phyloP scores from a whole-genome alignment of 83 land plant genomes.

The Larix sibirica region DNA sequence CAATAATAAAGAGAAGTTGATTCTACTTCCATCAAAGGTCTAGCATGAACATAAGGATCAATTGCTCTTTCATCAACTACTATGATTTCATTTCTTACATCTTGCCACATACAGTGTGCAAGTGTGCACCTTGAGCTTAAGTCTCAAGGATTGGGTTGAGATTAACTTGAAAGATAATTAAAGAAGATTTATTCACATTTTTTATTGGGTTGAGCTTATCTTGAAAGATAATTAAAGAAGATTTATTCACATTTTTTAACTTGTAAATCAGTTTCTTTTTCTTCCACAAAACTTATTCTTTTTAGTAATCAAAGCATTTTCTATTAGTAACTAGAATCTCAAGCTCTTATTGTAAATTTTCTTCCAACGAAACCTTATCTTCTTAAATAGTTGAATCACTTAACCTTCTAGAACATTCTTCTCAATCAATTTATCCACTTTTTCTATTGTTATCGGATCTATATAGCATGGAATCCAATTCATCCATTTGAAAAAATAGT shows the following conservation, averaged over 20 bases:
- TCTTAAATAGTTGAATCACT: not conserved
- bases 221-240: slow-evolving; percentile 1
- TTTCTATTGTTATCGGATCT: slow-evolving; percentile 2
- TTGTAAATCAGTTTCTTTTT: not conserved
- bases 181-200: slow-evolving; percentile 8
- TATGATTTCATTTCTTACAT: not conserved
- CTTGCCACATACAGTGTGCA: no score
- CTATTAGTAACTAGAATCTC: slow-evolving; percentile 15
- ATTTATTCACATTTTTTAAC: slow-evolving; percentile 6
- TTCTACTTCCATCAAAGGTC: not conserved
- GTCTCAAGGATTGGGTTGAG: no score
- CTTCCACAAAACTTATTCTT: slow-evolving; percentile 19
- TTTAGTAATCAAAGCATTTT: slow-evolving; percentile 27
- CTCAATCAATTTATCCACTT: not conserved
- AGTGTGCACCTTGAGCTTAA: slow-evolving; percentile 9
- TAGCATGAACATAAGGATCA: not conserved
- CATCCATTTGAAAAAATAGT: slow-evolving; percentile 76
- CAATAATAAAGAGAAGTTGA: not conserved
- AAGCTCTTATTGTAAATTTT: slow-evolving; percentile 24
- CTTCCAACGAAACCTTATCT: slow-evolving; percentile 15
- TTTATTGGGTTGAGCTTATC: slow-evolving; percentile 7
- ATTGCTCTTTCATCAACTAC: not conserved
- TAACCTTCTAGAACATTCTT: not conserved
- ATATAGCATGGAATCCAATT: slow-evolving; percentile 31
- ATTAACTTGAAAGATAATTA: not conserved